A percentile compares a stretch with the other conserved stretches of the same genome.
phyloP scores from a whole-genome alignment of 2,329 filamentous ascomycete genomes.

The Coniochaeta hoffmannii region DNA sequence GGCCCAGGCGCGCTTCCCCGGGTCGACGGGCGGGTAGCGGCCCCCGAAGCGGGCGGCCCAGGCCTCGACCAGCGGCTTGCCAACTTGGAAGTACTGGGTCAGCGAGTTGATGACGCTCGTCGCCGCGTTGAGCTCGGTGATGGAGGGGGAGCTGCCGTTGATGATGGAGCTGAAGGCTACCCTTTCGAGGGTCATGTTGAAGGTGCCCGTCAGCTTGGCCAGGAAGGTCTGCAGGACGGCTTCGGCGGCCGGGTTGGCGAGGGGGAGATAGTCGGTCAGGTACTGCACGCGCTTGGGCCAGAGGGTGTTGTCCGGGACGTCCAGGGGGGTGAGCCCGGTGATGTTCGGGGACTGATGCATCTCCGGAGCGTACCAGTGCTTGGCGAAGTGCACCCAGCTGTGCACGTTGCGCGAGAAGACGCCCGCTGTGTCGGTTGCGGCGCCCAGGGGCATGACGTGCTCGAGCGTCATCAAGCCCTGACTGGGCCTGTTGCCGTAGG shows the following conservation, averaged over 20 bases:
- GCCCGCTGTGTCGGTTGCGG: constrained; percentile 19
- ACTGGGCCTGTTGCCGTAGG: constrained; percentile 20
- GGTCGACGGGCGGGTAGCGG: constrained; percentile 30
- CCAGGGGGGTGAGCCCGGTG: constrained; percentile 27
- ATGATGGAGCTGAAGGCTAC: constrained; percentile 27
- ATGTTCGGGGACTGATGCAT: constrained; percentile 24
- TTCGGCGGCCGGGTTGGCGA: constrained; percentile 30
- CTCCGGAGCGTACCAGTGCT: constrained; percentile 27
- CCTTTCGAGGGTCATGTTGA: constrained; percentile 27
- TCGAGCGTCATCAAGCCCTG: constrained; percentile 17
- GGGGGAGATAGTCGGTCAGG: constrained; percentile 30
- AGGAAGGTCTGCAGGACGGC: constrained; percentile 28
- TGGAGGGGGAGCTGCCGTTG: constrained; percentile 22
- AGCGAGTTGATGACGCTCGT: constrained; percentile 22
- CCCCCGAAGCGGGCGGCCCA: constrained; percentile 26
- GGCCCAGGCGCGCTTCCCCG: constrained; percentile 23
- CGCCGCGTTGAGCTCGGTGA: constrained; percentile 17
- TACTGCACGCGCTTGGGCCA: constrained; percentile 32
- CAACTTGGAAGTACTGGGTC: constrained; percentile 24
- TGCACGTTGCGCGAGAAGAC: constrained; percentile 17
- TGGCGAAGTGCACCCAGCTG: constrained; percentile 26
- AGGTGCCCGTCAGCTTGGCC: constrained; percentile 22
- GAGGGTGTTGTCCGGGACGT: constrained; percentile 21
- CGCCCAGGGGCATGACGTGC: constrained; percentile 16
- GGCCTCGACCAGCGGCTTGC: constrained; percentile 20